Evolutionary conservation across 768 basidiomycete genomes (phyloP).

Genomic region (Lyophyllum atratum): DNA sequence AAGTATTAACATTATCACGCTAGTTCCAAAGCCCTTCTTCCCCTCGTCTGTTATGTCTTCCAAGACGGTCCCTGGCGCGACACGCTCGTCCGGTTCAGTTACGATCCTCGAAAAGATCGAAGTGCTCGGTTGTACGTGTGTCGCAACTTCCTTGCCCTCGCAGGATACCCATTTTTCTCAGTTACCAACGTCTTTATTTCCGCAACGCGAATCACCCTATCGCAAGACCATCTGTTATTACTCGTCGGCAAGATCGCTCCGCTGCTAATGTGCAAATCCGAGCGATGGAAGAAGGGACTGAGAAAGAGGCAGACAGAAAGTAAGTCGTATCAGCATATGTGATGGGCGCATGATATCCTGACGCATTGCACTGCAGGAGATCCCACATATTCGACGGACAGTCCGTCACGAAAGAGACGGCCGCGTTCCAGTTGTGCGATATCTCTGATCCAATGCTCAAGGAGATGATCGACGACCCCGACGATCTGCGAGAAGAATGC

Average conservation of each 20-base stretch:
- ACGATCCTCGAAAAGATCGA: conserved; percentile 82
- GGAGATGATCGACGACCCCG: conserved; percentile 74
- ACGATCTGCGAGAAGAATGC: conserved; percentile 69
- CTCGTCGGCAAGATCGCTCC: conserved; percentile 62
- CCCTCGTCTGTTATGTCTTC: conserved; percentile 85
- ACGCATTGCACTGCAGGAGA: conserved; percentile 35
- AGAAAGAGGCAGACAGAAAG: conserved; percentile 47
- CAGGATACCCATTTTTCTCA: conserved; percentile 29
- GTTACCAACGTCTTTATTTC: conserved; percentile 92
- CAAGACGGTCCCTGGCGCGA: conserved; percentile 95
- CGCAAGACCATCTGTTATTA: conserved; percentile 72
- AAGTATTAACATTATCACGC: conserved; percentile 5
- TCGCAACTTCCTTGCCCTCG: not conserved
- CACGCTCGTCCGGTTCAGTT: conserved; percentile 81
- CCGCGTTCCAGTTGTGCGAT: conserved; percentile 94
- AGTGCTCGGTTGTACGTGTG: conserved; percentile 72
- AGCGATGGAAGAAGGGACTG: conserved; percentile 38
- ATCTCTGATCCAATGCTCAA: conserved; percentile 84
- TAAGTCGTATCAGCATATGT: conserved; percentile 21
- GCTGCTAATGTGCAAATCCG: conserved; percentile 41
- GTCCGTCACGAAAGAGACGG: conserved; percentile 78
- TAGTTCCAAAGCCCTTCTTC: conserved; percentile 82
- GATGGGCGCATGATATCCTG: not conserved
- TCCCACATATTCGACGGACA: conserved; percentile 91
- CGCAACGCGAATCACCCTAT: conserved; percentile 85